Percentiles rank a stretch among this genome's conserved stretches.
Evolutionary conservation across 2,329 filamentous ascomycete genomes (phyloP).

Genomic region (Bipolaris victoriae): DNA sequence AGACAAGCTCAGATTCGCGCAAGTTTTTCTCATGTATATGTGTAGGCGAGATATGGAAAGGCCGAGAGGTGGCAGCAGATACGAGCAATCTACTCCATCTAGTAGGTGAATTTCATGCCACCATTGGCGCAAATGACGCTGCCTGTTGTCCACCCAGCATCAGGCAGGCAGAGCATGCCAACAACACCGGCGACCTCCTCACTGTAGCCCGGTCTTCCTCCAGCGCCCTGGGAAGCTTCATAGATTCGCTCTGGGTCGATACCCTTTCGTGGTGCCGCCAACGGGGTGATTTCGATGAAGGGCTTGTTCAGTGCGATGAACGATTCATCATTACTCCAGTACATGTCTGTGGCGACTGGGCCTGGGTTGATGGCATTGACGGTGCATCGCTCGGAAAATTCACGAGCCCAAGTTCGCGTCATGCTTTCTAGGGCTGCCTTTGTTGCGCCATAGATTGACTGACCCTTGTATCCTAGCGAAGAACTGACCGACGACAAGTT

Average conservation of each 20-base stretch:
- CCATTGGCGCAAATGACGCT: constrained; percentile 82
- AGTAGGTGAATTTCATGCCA: constrained; percentile 62
- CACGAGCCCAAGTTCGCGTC: constrained; percentile 71
- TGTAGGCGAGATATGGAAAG: no score
- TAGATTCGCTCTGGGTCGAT: constrained; percentile 66
- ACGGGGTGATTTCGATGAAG: constrained; percentile 68
- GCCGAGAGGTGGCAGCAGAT: no score
- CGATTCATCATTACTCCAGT: constrained; percentile 59
- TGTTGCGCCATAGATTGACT: constrained; percentile 69
- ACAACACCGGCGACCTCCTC: constrained; percentile 77
- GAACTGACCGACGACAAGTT: constrained; percentile 66
- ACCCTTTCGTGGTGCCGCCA: constrained; percentile 65
- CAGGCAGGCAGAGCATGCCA: constrained; percentile 74
- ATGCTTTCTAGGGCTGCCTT: constrained; percentile 72
- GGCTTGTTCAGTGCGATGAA: constrained; percentile 67
- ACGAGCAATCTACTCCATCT: not conserved
- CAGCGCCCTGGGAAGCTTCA: constrained; percentile 51
- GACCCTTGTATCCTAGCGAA: constrained; percentile 62
- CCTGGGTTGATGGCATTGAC: constrained; percentile 72
- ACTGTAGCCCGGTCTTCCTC: constrained; percentile 66
- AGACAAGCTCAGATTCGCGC: no score
- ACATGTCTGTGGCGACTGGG: constrained; percentile 69
- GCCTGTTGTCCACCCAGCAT: constrained; percentile 79
- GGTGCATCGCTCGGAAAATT: constrained; percentile 66
- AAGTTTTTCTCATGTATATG: no score